Percentiles rank a stretch among this genome's conserved stretches.
Evolutionary conservation across 2,329 filamentous ascomycete species (phyloP).

Genomic region (Xylariaceae sp.): DNA sequence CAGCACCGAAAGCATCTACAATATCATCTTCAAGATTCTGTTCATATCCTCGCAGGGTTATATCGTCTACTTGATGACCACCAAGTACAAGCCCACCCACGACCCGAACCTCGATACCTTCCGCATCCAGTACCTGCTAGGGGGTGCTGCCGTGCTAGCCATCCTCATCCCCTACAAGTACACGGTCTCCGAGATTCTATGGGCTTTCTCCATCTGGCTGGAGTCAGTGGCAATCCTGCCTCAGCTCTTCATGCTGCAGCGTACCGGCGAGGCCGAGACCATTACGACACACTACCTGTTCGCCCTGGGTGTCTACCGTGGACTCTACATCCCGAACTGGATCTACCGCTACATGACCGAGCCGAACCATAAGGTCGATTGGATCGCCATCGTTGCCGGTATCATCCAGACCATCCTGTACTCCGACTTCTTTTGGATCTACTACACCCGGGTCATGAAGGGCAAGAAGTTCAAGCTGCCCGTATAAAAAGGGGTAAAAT

Average conservation of each 20-base stretch:
- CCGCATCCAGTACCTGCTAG: constrained; percentile 90
- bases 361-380: constrained; percentile 66
- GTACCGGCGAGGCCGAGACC: constrained; percentile 97
- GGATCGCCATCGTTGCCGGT: constrained; percentile 82
- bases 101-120: constrained; percentile 97
- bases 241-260: constrained; percentile 95
- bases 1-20: constrained; percentile 79
- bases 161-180: constrained; percentile 83
- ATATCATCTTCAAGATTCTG: constrained; percentile 90
- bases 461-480: constrained; percentile 84
- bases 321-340: constrained; percentile 98
- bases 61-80: constrained; percentile 97
- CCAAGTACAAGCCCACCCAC: constrained; percentile 94
- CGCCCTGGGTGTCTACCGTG: constrained; percentile 83
- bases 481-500: constrained; percentile 47
- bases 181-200: constrained; percentile 77
- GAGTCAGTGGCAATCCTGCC: constrained; percentile 95
- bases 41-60: constrained; percentile 89
- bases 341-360: constrained; percentile 84
- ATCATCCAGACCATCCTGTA: constrained; percentile 92
- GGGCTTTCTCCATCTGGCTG: constrained; percentile 98
- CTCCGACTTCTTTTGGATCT: constrained; percentile 99
- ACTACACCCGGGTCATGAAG: constrained; percentile 93
- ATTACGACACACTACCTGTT: constrained; percentile 98
- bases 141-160: constrained; percentile 70